These are phyloP conservation scores for Rhizophora mangle DNA, from an alignment of 345 rosid species.

Conservation along the genomic window DNA sequence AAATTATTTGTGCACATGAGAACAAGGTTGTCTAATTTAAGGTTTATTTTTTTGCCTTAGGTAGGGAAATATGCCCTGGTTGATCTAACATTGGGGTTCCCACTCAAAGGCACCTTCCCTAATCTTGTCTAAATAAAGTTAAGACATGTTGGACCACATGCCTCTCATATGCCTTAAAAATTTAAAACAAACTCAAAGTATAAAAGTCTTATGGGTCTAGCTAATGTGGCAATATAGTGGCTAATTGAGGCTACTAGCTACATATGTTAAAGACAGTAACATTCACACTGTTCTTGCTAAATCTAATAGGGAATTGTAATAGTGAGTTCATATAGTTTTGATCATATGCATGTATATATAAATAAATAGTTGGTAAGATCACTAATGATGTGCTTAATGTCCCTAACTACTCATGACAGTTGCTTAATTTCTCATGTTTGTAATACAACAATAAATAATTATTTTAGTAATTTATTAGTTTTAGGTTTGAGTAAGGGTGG, in stretches of 20 bases:
- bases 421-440: too few species aligned
- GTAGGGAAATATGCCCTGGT: constrained; percentile 61
- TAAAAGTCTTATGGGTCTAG: not conserved
- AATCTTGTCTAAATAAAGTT: constrained; percentile 65
- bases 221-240: not conserved
- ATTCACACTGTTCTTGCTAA: not conserved
- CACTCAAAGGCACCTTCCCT: constrained; percentile 43
- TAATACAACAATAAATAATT: too few species aligned
- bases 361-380: too few species aligned
- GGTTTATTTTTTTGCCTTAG: constrained; percentile 40
- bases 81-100: constrained; percentile 52
- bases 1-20: constrained; percentile 65
- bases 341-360: too few species aligned
- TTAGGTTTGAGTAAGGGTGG: too few species aligned
- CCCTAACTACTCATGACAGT: too few species aligned
- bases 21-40: constrained; percentile 67
- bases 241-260: not conserved
- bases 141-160: constrained; percentile 56
- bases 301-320: not conserved
- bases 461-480: too few species aligned
- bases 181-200: constrained; percentile 22
- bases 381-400: too few species aligned
- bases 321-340: not conserved
- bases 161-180: constrained; percentile 24
- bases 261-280: not conserved